These are phyloP conservation scores for Magnolia officinalis DNA, from an alignment of 164 flowering plant species.

Conservation along the genomic window DNA sequence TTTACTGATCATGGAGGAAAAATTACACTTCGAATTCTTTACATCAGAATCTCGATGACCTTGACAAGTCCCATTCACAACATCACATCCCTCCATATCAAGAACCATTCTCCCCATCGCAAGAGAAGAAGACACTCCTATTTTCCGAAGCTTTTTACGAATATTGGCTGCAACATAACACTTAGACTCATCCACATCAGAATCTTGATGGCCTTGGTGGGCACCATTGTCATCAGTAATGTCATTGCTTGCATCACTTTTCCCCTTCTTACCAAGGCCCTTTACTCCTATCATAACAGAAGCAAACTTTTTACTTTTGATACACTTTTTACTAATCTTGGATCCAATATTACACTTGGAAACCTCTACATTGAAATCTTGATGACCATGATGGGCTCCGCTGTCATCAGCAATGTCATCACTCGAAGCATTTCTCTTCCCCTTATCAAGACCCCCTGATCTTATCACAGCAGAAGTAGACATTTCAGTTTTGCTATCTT, in stretches of 20 bases:
- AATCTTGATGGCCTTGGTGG: not conserved
- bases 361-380: not conserved
- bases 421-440: not conserved
- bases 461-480: not conserved
- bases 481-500: not conserved
- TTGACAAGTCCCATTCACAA: not conserved
- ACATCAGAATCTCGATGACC: not conserved
- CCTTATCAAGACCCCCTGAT: not conserved
- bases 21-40: not conserved
- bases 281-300: not conserved
- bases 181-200: not conserved
- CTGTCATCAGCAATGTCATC: too few relatives aligned
- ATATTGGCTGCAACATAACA: not conserved
- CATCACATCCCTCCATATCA: not conserved
- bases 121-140: not conserved
- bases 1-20: not conserved
- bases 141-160: not conserved
- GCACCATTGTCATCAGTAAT: not conserved
- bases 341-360: not conserved
- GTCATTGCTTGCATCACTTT: not conserved
- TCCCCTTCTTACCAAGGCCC: not conserved
- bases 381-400: not conserved
- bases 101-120: not conserved
- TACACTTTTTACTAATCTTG: not conserved
- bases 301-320: not conserved